Evolutionary conservation across 2,329 filamentous ascomycete species (phyloP).

Genomic region (Colletotrichum melonis): DNA sequence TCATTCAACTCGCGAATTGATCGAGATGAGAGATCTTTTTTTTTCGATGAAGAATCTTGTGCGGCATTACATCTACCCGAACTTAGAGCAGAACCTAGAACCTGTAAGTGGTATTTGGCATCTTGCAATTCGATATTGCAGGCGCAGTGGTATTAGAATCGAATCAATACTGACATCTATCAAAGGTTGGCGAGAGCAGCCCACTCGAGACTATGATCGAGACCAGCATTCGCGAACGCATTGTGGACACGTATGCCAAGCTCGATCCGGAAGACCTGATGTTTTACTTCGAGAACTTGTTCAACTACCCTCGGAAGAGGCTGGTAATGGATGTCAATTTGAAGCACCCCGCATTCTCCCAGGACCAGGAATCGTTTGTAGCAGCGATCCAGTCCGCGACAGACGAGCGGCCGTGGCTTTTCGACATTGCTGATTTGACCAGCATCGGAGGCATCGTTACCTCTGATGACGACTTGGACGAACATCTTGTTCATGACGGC

Average conservation of each 20-base stretch:
- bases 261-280: slow-evolving; percentile 62
- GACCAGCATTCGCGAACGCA: slow-evolving; percentile 41
- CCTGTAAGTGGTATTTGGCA: slow-evolving; percentile 43
- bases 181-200: slow-evolving; percentile 17
- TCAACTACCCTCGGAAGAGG: slow-evolving; percentile 56
- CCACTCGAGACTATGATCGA: slow-evolving; percentile 34
- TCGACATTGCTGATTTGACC: slow-evolving; percentile 43
- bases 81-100: slow-evolving; percentile 50
- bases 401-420: slow-evolving; percentile 51
- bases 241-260: slow-evolving; percentile 60
- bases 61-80: slow-evolving; percentile 58
- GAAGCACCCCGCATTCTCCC: slow-evolving; percentile 54
- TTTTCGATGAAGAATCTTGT: slow-evolving; percentile 57
- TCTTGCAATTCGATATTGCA: background rate
- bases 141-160: no score
- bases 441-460: slow-evolving; percentile 53
- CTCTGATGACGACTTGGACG: slow-evolving; percentile 51
- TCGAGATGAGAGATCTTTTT: slow-evolving; percentile 59
- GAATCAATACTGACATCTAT: background rate
- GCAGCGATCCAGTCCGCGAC: slow-evolving; percentile 50
- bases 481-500: slow-evolving; percentile 48
- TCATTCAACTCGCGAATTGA: slow-evolving; percentile 55
- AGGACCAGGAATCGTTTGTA: slow-evolving; percentile 58
- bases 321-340: slow-evolving; percentile 55
- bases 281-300: slow-evolving; percentile 58